Base-by-base conservation (phyloP, 306 rosid genomes). In the Prunus campanulata region DNA sequence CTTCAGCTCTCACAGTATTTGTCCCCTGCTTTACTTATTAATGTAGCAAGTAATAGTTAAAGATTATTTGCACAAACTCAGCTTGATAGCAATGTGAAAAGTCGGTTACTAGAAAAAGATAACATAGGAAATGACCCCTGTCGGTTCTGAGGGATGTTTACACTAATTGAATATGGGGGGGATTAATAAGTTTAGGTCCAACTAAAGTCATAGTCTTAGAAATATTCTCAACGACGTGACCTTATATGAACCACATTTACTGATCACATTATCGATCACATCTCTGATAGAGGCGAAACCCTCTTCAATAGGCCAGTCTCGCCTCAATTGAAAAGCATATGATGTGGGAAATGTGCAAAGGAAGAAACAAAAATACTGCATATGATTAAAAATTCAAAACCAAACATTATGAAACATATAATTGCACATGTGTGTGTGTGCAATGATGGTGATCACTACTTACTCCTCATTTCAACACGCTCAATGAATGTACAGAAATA, bases 361-460 rank as follows among this genome's bases (percentile, higher is more conserved):
- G 9, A 35, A 6, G 44, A 1, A 39, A 1, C 44, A 6, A 39
- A 39, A 39, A 39, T 39, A 7, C 12, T 19, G 35, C 29, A 14
- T 30, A 32, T 60, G 3, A 44, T 29, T 44, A 48, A 46, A 29
- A 69, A 64, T 18, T 61, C 39, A 64, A 11, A 11, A 46, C 11
- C 51, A 39, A 60, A 32, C 42, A 59, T 70, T 19, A 64, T 39
- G 32, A 59, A 72, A 63, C 39, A 71, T 56, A 71, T 44, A 55
- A 61, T 72, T 72, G 24, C 62, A 24, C 25, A 50, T 57, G 68
- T 42, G 35, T 22, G 27, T 56, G 62, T 39, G 66, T 42, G 62
- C 16, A 39, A 79, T 52, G 63, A 72, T 66, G 74, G 71, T n/a
- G 54, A 71, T 48, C 74, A 66, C 83, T 47, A 73, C 69, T 65